Evolutionary conservation across 352 stramenopile genomes (phyloP).

Genomic region (Phytopythium chamaehyphon): DNA sequence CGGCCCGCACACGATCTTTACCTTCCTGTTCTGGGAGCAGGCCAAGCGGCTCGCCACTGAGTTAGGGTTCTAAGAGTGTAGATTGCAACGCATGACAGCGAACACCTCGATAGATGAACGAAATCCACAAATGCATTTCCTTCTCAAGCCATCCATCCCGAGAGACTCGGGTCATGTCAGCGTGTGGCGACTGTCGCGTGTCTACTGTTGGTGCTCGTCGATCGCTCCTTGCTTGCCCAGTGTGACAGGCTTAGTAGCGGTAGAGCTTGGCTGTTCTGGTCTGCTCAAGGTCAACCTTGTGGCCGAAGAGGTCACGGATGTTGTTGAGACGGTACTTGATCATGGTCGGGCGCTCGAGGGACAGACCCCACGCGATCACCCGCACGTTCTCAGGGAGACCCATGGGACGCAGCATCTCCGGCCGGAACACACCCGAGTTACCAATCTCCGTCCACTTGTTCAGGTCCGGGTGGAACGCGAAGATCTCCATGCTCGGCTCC

Average conservation of each 20-base stretch:
- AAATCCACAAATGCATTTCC: conserved; percentile 6
- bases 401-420: conserved; percentile 99
- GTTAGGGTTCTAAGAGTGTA: conserved; percentile 46
- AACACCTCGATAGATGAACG: conserved; percentile 3
- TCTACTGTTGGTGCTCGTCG: background rate
- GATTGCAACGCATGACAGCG: background rate
- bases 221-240: too few relatives aligned
- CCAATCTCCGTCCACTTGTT: conserved; percentile 99
- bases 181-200: background rate
- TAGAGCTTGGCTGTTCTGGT: conserved; percentile 91
- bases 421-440: conserved; percentile 99
- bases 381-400: conserved; percentile 98
- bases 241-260: conserved; percentile 51
- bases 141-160: background rate
- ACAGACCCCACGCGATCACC: conserved; percentile 99
- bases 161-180: too few relatives aligned
- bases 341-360: conserved; percentile 99
- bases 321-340: conserved; percentile 99
- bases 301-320: conserved; percentile 99
- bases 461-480: conserved; percentile 99
- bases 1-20: conserved; percentile 83
- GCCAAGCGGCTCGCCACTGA: conserved; percentile 65
- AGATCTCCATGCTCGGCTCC: conserved; percentile 99
- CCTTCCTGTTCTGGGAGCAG: conserved; percentile 86
- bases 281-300: conserved; percentile 98